Conservation (phyloP, 2,329 filamentous ascomycete genomes). For the Orbilia brochopaga region DNA sequence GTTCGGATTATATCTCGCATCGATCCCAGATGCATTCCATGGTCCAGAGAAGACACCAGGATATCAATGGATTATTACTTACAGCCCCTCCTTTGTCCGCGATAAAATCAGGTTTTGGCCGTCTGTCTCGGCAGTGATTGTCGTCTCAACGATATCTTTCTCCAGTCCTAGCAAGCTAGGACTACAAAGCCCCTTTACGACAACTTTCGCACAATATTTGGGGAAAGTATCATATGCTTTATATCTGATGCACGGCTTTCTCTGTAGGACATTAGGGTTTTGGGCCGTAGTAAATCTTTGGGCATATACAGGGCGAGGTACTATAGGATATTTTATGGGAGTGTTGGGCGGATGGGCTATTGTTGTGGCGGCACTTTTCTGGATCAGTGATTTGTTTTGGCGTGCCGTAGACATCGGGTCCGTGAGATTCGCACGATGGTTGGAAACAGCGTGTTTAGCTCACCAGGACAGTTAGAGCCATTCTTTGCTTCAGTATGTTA, state of each 20-base stretch:
- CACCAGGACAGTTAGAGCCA: too few species aligned
- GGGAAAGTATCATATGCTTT: conserved; percentile 55
- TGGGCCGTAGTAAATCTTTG: conserved; percentile 40
- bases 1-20: conserved; percentile 33
- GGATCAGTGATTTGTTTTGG: conserved; percentile 53
- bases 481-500: too few species aligned
- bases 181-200: conserved; percentile 56
- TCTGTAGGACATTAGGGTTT: conserved; percentile 53
- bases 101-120: conserved; percentile 55
- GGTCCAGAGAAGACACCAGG: conserved; percentile 51
- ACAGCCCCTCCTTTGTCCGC: conserved; percentile 52
- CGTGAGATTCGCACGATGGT: conserved; percentile 49
- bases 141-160: conserved; percentile 52
- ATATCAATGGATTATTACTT: conserved; percentile 48
- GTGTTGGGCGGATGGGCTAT: conserved; percentile 33
- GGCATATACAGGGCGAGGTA: conserved; percentile 25
- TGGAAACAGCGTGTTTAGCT: conserved; percentile 33
- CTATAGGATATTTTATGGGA: conserved; percentile 18
- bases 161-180: conserved; percentile 46
- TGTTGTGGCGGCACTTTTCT: conserved; percentile 47
- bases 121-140: conserved; percentile 53
- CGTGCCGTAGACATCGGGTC: conserved; percentile 50
- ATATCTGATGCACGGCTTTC: conserved; percentile 55
- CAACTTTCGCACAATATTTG: conserved; percentile 54
- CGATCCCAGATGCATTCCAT: conserved; percentile 9